These are phyloP conservation scores for Galerina sulciceps DNA, from an alignment of 768 basidiomycete species.

Conservation along the genomic window DNA sequence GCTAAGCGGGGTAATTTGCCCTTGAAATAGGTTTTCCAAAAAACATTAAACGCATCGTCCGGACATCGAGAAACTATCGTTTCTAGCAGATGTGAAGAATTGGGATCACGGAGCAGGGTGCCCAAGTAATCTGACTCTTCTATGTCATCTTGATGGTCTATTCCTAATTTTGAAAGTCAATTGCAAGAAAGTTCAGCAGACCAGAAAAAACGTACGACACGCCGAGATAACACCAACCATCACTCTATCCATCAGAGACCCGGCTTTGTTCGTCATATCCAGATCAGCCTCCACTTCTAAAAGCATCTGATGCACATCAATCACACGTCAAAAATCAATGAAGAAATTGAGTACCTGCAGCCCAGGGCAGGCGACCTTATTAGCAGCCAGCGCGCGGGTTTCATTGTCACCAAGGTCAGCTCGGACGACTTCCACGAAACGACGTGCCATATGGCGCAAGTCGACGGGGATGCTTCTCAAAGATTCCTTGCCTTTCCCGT, in stretches of 20 bases:
- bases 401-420: constrained; percentile 68
- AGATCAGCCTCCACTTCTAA: constrained; percentile 82
- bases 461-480: constrained; percentile 41
- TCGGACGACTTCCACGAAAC: constrained; percentile 55
- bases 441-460: constrained; percentile 50
- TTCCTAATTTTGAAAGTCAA: constrained; percentile 32
- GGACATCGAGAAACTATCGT: constrained; percentile 71
- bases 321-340: constrained; percentile 5
- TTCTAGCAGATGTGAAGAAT: constrained; percentile 91
- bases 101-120: constrained; percentile 82
- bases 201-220: constrained; percentile 51
- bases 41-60: constrained; percentile 54
- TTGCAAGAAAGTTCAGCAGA: not conserved
- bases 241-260: constrained; percentile 82
- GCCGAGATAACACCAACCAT: constrained; percentile 75
- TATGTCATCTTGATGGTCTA: constrained; percentile 35
- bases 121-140: constrained; percentile 79
- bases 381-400: constrained; percentile 74
- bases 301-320: constrained; percentile 57
- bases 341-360: constrained; percentile 55
- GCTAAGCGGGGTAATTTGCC: constrained; percentile 76
- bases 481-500: constrained; percentile 37
- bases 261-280: constrained; percentile 56
- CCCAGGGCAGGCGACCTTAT: constrained; percentile 77
- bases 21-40: constrained; percentile 83